These are phyloP conservation scores for Diaporthe vaccinii DNA, from an alignment of 2,329 filamentous ascomycete genomes.

Conservation along the genomic window DNA sequence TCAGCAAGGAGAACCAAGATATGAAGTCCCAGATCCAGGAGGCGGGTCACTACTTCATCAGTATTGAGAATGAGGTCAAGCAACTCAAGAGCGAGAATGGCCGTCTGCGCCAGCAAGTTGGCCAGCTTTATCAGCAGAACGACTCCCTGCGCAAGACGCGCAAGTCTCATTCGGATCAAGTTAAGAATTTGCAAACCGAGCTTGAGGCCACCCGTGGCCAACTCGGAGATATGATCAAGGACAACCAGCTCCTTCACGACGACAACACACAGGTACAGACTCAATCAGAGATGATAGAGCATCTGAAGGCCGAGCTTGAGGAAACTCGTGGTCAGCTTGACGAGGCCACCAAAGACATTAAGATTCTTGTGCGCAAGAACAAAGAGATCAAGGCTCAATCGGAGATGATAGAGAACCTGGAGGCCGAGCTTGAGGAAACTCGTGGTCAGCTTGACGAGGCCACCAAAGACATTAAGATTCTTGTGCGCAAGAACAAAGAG, in stretches of 20 bases:
- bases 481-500: constrained; percentile 42
- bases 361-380: constrained; percentile 41
- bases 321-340: constrained; percentile 46
- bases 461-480: constrained; percentile 44
- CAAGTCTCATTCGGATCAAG: constrained; percentile 27
- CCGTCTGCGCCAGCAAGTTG: constrained; percentile 50
- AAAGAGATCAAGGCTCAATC: neutral
- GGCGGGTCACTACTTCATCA: neutral
- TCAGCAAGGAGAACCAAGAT: constrained; percentile 60
- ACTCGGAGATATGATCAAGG: constrained; percentile 47
- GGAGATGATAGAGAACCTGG: no score
- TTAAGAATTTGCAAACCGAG: constrained; percentile 35
- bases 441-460: constrained; percentile 48
- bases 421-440: neutral
- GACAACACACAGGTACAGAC: constrained; percentile 34
- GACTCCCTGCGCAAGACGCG: constrained; percentile 46
- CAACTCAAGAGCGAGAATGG: constrained; percentile 48
- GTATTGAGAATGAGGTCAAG: constrained; percentile 29
- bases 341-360: constrained; percentile 46
- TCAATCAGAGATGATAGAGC: no score
- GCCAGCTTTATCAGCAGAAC: constrained; percentile 47
- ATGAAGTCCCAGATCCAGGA: constrained; percentile 45
- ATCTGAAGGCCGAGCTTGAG: no score
- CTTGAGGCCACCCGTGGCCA: constrained; percentile 46
- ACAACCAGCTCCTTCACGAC: constrained; percentile 42